Conservation (phyloP, 2,329 filamentous ascomycete genomes). For the Periglandula ipomoeae region DNA sequence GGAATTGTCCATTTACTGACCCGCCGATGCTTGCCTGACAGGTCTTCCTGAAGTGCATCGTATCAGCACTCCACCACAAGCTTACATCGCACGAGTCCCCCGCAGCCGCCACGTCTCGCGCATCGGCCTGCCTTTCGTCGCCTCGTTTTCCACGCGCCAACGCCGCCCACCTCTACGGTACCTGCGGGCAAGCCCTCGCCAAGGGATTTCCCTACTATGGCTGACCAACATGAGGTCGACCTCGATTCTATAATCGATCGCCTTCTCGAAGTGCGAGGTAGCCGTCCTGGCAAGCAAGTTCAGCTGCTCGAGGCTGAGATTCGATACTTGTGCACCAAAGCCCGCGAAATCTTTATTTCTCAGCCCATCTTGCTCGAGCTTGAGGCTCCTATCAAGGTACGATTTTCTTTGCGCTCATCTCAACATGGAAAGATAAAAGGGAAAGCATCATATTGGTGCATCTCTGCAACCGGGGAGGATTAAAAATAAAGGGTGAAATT, state of each 20-base stretch:
- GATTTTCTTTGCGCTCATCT: conserved; percentile 14
- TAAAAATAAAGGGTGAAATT: too few species aligned
- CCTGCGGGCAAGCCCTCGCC: conserved; percentile 30
- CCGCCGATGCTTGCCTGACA: conserved; percentile 11
- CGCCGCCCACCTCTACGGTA: conserved; percentile 14
- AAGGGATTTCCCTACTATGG: conserved; percentile 39
- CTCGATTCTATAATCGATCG: conserved; percentile 99
- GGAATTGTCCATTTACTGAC: conserved; percentile 2
- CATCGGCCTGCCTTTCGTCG: conserved; percentile 20
- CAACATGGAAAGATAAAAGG: too few species aligned
- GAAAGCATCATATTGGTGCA: too few species aligned
- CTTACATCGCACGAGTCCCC: conserved; percentile 17
- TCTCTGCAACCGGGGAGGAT: too few species aligned
- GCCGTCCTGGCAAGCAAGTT: conserved; percentile 96
- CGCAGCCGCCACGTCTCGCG: conserved; percentile 19
- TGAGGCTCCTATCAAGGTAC: conserved; percentile 97
- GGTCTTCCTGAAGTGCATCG: conserved; percentile 24
- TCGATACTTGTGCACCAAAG: conserved; percentile 94
- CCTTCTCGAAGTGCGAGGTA: conserved; percentile 93
- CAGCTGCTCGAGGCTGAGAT: conserved; percentile 96
- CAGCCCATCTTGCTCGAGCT: conserved; percentile 97
- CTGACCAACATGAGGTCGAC: conserved; percentile 78
- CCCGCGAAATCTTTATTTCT: conserved; percentile 98
- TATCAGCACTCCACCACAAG: conserved; percentile 15
- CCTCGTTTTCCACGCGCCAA: conserved; percentile 16